phyloP scores from a whole-genome alignment of 176 grass and related monocot species.

The Panicum miliaceum region DNA sequence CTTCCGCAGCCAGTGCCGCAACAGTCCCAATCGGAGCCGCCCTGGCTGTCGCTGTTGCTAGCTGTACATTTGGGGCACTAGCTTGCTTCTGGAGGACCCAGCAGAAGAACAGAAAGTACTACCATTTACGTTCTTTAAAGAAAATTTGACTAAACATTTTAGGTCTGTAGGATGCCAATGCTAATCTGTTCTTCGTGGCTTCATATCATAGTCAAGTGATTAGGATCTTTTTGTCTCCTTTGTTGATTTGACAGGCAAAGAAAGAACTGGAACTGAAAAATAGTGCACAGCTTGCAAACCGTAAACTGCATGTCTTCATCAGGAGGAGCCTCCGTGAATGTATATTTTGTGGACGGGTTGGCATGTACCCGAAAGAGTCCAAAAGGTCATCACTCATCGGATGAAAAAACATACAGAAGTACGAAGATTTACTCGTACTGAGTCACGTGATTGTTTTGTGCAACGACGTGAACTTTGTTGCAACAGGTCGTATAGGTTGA shows the following conservation, averaged over 20 bases:
- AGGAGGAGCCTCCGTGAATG: constrained; percentile 38
- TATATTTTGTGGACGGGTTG: constrained; percentile 44
- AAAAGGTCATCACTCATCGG: constrained; percentile 30
- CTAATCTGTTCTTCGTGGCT: constrained; percentile 43
- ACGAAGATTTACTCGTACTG: neutral
- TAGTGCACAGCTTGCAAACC: constrained; percentile 27
- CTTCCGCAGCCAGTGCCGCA: constrained; percentile 54
- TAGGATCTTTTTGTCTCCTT: constrained; percentile 42
- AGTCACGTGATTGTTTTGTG: constrained; percentile 28
- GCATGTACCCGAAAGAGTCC: constrained; percentile 10
- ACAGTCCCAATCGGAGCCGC: constrained; percentile 82
- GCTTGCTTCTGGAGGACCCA: constrained; percentile 96
- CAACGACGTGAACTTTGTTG: constrained; percentile 30
- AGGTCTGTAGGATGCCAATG: constrained; percentile 61
- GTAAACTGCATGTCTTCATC: constrained; percentile 34
- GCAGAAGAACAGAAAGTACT: constrained; percentile 99
- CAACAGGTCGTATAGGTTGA: constrained; percentile 37
- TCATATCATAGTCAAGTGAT: constrained; percentile 43
- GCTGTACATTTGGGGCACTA: constrained; percentile 83
- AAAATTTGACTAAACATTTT: constrained; percentile 86
- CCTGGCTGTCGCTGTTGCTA: constrained; percentile 73
- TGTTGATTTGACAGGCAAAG: constrained; percentile 83
- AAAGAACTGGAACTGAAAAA: constrained; percentile 87
- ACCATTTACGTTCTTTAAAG: constrained; percentile 95
- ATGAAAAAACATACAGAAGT: constrained; percentile 33